These are phyloP conservation scores for Syzygium aqueum DNA, from an alignment of 345 rosid species.

Conservation along the genomic window DNA sequence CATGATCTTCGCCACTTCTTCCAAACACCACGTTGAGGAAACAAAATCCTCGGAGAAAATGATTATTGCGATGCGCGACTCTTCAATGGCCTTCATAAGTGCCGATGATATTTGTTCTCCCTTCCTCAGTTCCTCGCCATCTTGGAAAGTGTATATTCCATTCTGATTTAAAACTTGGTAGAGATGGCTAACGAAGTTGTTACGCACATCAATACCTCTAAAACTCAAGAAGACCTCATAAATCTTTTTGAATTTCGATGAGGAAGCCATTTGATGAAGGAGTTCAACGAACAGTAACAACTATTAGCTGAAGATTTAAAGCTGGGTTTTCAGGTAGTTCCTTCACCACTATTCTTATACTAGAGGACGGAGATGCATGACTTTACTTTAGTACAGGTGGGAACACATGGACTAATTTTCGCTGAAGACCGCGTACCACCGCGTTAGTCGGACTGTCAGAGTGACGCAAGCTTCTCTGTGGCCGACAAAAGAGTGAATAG, in stretches of 20 bases:
- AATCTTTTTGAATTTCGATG: not conserved
- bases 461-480: no score
- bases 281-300: no score
- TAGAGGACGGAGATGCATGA: no score
- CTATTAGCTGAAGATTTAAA: not conserved
- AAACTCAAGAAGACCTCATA: not conserved
- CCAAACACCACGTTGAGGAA: not conserved
- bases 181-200: not conserved
- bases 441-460: no score
- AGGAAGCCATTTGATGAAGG: not conserved
- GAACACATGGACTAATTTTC: no score
- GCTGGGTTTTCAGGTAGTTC: not conserved
- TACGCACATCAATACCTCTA: not conserved
- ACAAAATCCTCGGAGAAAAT: not conserved
- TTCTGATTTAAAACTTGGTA: fast-evolving
- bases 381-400: no score
- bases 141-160: not conserved
- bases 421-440: no score
- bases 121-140: not conserved
- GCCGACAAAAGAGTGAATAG: no score
- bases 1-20: not conserved
- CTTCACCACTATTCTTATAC: no score
- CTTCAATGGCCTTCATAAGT: not conserved
- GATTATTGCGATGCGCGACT: not conserved
- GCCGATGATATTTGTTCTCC: not conserved